Evolutionary conservation across 2,329 filamentous ascomycete genomes (phyloP), one percentile per base, ranked within the genome.

Genomic region (Clonostachys solani): DNA sequence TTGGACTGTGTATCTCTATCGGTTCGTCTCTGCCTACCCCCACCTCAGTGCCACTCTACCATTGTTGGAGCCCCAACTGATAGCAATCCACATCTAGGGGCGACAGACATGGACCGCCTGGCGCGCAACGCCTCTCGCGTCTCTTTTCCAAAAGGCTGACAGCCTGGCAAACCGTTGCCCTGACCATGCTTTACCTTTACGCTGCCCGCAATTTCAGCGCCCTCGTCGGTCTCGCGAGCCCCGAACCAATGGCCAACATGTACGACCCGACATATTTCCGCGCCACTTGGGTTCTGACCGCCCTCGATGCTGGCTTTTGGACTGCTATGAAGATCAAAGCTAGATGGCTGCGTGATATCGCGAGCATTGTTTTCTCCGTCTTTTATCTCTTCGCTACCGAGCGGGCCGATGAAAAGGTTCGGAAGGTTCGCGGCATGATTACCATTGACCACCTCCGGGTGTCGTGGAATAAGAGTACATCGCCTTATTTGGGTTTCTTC

Each of bases 241-340:
- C 94, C 5, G 94, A 99, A 59, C 94, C 94, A 17, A 78, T 99
- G 60, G 87, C 92, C 33, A 96, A 95, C 61, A 86, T 97, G 64
- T 99, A 99, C 71, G 90, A 89, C 47, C 78, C 89, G 45, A 84
- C 88, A 29, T 99, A 95, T 71, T 99, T 96, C 65, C 86, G 94
- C 43, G 94, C 94, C 47, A 99, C 94, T 62, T 99, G 94, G 94
- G 82, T 97, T 15, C 84, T 94, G 46, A 99, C 94, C 0, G 94
- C 91, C 0, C 71, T 99, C 50, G 94, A 99, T 59, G 94, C 94
- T 6, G 94, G 94, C 2, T 99, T 96, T 66, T 99, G 94, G 94
- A 96, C 91, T 0, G 94, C 94, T 34, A 99, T 99, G 94, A 86
- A 84, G 58, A 92, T 99, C 53, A 81, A 81, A 43, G 64, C 63